These are phyloP conservation scores for Trametes cingulata DNA, from an alignment of 768 basidiomycete genomes.

Conservation along the genomic window DNA sequence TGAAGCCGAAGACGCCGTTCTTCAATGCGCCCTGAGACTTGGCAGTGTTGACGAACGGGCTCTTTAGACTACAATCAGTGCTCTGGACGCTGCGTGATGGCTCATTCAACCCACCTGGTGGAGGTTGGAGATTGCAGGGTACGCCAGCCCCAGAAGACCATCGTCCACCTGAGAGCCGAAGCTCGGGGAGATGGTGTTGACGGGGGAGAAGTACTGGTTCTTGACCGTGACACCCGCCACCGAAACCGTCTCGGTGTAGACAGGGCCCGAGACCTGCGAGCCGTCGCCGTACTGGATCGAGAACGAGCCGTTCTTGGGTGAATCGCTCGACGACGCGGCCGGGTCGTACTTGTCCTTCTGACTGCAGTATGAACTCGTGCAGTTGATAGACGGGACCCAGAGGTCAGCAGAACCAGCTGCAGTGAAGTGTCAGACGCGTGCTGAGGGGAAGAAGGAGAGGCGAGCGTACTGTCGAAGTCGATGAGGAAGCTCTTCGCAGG, in stretches of 20 bases:
- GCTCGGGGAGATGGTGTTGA: conserved; percentile 16
- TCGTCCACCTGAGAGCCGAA: conserved; percentile 20
- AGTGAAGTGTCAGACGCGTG: neutral
- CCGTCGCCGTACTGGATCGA: conserved; percentile 42
- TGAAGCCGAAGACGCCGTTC: conserved; percentile 48
- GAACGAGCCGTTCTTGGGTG: conserved; percentile 26
- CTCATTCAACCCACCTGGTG: conserved; percentile 37
- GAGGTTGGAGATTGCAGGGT: conserved; percentile 24
- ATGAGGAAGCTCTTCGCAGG: conserved; percentile 35
- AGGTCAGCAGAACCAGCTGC: conserved; percentile 23
- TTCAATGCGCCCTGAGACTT: conserved; percentile 36
- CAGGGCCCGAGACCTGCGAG: conserved; percentile 32
- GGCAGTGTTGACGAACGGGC: conserved; percentile 42
- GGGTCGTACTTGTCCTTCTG: conserved; percentile 32
- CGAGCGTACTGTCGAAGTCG: conserved; percentile 20
- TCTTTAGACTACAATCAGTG: neutral
- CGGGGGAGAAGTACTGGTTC: conserved; percentile 23
- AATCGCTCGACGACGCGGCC: conserved; percentile 30
- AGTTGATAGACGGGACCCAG: conserved; percentile 23
- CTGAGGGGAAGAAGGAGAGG: too few species aligned
- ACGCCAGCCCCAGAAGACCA: conserved; percentile 30
- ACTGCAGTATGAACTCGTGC: conserved; percentile 14
- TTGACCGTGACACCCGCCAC: conserved; percentile 33
- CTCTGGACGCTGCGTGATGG: too few species aligned
- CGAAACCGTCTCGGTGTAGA: conserved; percentile 37